Evolutionary conservation across 352 stramenopile species (phyloP).

Genomic region (Phytophthora pseudosyringae): DNA sequence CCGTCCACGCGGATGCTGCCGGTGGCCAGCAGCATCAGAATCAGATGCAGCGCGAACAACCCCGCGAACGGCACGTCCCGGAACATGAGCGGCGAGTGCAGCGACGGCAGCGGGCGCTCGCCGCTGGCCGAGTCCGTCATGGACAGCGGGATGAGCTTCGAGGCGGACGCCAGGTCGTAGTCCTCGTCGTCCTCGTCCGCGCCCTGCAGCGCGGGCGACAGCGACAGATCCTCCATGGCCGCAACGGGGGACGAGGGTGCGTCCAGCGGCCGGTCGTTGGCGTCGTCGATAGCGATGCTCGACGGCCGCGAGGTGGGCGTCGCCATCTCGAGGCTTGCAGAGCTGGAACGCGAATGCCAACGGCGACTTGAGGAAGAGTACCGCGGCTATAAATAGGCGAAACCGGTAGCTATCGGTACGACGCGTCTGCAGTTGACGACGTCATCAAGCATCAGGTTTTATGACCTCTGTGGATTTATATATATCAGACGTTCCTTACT

Average conservation of each 20-base stretch:
- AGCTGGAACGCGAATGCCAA: too few species aligned
- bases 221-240: conserved; percentile 63
- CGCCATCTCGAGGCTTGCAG: conserved; percentile 24
- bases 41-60: conserved; percentile 58
- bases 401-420: conserved; percentile 2
- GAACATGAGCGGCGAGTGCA: conserved; percentile 63
- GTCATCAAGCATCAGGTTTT: too few species aligned
- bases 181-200: conserved; percentile 36
- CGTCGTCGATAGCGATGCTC: conserved; percentile 49
- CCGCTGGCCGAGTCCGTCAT: conserved; percentile 72
- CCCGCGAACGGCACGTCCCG: conserved; percentile 63
- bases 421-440: background rate
- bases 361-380: background rate
- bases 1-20: conserved; percentile 48
- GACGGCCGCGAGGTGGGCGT: conserved; percentile 33
- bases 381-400: conserved; percentile 11
- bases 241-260: conserved; percentile 30
- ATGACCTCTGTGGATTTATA: too few species aligned
- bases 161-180: conserved; percentile 37
- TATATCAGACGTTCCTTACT: too few species aligned
- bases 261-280: conserved; percentile 31
- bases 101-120: conserved; percentile 64
- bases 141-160: conserved; percentile 69
- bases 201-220: conserved; percentile 46
- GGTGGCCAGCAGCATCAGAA: conserved; percentile 56